Evolutionary conservation across 352 stramenopile species (phyloP), one percentile per base, ranked within the genome.

Genomic region (Phytophthora cactorum): DNA sequence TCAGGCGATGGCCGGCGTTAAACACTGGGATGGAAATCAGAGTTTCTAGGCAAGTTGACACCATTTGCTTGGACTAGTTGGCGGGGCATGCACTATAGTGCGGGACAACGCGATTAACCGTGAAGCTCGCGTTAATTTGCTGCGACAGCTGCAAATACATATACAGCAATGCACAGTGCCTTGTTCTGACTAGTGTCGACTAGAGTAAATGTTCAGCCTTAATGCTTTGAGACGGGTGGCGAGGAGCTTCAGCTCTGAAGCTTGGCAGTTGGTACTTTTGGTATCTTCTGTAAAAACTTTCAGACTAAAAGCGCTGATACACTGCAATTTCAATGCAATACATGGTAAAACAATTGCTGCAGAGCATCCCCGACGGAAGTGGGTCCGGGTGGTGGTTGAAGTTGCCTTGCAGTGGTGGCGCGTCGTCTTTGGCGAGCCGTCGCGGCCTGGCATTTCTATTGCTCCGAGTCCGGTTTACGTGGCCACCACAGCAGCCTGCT

Each of bases 91-190:
- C 41, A 28, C 8, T 10, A 25, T 12, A 47, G 28, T 64, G 61
- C 61, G 61, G 61, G 53, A 69, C 61, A 57, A 57, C 8, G 61
- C 36, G 12, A 68, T 68, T 63, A 68, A 68, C 12, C 7, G 38
- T 63, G 14, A 32, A 45, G n/a, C 7, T 43, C 12, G 36, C 36
- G 12, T 43, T 43, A 43, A 59, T 60, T 54, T 62, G 51, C 50
- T 39, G 47, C 11, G 47, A 52, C 58, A 44, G n/a, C n/a, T 17
- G 12, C 25, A 22, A 12, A 28, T 28, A 11, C 15, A 22, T 22
- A 0, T 22, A 22, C 22, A 22, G 22, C 22, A 27, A 58, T 46
- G 52, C 52, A 36, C 11, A 15, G 54, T 15, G 32, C 8, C 41
- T 12, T 31, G 41, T 47, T 11, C 5, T 25, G 51, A 14, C 31